Evolutionary conservation across 192 early-diverging fungal genomes (phyloP), one percentile per base, ranked within the genome.

Genomic region (Linnemannia exigua): DNA sequence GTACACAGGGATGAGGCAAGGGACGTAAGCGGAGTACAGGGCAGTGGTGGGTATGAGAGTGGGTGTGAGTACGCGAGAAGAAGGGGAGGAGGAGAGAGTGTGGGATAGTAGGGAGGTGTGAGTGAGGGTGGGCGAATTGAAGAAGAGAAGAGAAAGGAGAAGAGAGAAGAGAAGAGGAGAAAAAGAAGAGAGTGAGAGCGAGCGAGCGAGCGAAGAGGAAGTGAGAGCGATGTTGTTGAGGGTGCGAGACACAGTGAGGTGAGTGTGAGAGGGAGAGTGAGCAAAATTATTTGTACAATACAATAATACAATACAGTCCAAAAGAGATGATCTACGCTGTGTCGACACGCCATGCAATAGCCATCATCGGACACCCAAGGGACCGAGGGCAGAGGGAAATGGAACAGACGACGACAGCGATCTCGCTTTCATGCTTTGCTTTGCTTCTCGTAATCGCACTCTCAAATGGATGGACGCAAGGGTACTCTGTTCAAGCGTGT

Each of bases 131-230:
- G 19, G 8, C 25, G 31, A 28, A 17, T 54, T 41, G 67, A 46
- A 19, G 68, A 68, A 2, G 44, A 37, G 37, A 11, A 37, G 71
- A 48, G 63, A 67, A 77, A 74, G 61, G 15, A 37, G 54, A n/a
- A 38, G 58, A 66, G n/a, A 25, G n/a, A 61, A 47, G 25, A 63
- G 58, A n/a, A 35, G 54, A 75, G 25, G 17, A 54, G 20, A 74
- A 37, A 17, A 4, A 54, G 19, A 70, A 80, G 61, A 50, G 44
- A 33, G n/a, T n/a, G n/a, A 83, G 79, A 81, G 33, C 31, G 68
- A 66, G 66, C 31, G 38, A 25, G 35, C 0, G 54, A 8, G 69
- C n/a, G 38, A 46, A 48, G 58, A 50, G 47, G 20, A 38, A 75
- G 58, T 63, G 22, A 3, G 54, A 54, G 22, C 33, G 66, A 48